Conservation (phyloP, 768 basidiomycete genomes). For the Cantharellus anzutake region DNA sequence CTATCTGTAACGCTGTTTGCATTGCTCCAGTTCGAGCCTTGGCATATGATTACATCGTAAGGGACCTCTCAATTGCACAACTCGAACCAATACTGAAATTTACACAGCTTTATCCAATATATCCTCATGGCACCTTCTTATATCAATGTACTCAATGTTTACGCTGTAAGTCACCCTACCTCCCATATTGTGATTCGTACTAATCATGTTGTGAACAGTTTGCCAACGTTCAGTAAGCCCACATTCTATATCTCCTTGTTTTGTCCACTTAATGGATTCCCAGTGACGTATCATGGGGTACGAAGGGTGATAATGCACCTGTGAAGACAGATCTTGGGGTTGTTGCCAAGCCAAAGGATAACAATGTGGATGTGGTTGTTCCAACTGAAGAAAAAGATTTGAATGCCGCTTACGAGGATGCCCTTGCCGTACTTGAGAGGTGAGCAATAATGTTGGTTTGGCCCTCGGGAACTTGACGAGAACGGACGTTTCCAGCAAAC, state of each 20-base stretch:
- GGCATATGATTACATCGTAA: constrained; percentile 87
- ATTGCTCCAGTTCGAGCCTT: constrained; percentile 62
- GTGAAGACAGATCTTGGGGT: constrained; percentile 70
- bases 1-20: not conserved
- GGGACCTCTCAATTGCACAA: not conserved
- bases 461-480: too few relatives aligned
- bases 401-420: constrained; percentile 80
- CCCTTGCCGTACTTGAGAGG: constrained; percentile 56
- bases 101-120: constrained; percentile 55
- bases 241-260: not conserved
- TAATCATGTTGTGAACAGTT: not conserved
- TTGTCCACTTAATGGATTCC: not conserved
- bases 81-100: not conserved
- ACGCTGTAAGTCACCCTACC: constrained; percentile 32
- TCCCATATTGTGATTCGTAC: not conserved
- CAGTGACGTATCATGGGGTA: constrained; percentile 54
- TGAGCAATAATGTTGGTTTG: not conserved
- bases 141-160: constrained; percentile 84
- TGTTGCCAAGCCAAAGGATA: constrained; percentile 40
- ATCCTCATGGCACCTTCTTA: constrained; percentile 84
- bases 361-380: constrained; percentile 71
- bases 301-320: constrained; percentile 75
- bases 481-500: constrained; percentile 22
- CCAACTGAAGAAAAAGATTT: constrained; percentile 81
- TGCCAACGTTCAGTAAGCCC: not conserved